A percentile compares a stretch with the other conserved stretches of the same genome.
Conservation (phyloP, 345 rosid genomes). For the Acer yangbiense region DNA sequence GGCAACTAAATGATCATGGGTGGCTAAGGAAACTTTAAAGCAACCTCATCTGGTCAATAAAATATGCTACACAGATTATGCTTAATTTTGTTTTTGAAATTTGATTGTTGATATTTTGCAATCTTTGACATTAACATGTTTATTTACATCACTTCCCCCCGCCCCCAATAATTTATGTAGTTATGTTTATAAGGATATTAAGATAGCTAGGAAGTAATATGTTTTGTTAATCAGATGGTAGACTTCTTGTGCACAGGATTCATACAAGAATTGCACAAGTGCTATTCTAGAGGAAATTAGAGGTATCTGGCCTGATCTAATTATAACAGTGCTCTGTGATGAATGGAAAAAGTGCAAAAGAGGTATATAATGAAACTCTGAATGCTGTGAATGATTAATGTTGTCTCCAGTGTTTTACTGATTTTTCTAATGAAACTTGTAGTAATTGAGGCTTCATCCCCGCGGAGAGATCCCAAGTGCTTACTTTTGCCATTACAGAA, state of each 20-base stretch:
- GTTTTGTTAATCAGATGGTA: background rate
- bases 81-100: background rate
- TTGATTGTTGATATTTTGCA: background rate
- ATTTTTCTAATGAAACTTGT: constrained; percentile 23
- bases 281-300: constrained; percentile 59
- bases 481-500: constrained; percentile 66
- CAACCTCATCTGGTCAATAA: background rate
- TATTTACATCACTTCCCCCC: background rate
- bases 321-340: constrained; percentile 64
- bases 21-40: background rate
- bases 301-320: constrained; percentile 89
- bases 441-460: constrained; percentile 93
- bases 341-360: constrained; percentile 98
- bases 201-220: background rate
- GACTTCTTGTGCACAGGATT: constrained; percentile 50
- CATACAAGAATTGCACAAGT: constrained; percentile 57
- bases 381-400: constrained; percentile 16
- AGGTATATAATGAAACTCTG: constrained; percentile 49
- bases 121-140: background rate
- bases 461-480: constrained; percentile 74
- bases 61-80: background rate
- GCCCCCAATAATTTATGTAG: constrained; percentile 1
- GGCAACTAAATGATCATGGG: background rate
- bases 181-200: background rate
- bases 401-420: constrained; percentile 18